A percentile compares a stretch with the other conserved stretches of the same genome.
These are phyloP conservation scores for Termitomyces sp. DNA, from an alignment of 768 basidiomycete genomes.

Conservation along the genomic window DNA sequence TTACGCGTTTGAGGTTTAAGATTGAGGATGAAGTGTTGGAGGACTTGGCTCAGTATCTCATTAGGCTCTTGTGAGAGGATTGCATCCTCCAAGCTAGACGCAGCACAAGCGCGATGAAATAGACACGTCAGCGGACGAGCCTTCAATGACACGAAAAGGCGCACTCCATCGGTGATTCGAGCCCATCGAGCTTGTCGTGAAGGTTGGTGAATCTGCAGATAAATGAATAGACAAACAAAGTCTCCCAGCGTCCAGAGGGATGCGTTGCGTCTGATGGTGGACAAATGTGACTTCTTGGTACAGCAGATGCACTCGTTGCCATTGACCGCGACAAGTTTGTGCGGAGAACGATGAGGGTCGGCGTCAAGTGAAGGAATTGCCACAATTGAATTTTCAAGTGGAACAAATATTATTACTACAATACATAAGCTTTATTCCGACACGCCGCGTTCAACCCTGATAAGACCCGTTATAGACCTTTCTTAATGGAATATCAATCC, in stretches of 20 bases:
- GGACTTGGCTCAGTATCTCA: slow-evolving; percentile 67
- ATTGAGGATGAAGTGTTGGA: slow-evolving; percentile 76
- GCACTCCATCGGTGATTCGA: slow-evolving; percentile 83
- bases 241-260: slow-evolving; percentile 85
- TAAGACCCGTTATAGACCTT: slow-evolving; percentile 12
- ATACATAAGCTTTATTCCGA: slow-evolving; percentile 28
- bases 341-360: slow-evolving; percentile 27
- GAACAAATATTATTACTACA: slow-evolving; percentile 50
- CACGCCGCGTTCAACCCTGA: slow-evolving; percentile 22
- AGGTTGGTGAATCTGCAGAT: slow-evolving; percentile 80
- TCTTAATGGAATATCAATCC: neutral
- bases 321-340: slow-evolving; percentile 29
- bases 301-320: slow-evolving; percentile 35
- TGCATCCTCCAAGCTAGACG: slow-evolving; percentile 72
- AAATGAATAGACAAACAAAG: slow-evolving; percentile 82
- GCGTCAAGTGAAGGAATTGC: slow-evolving; percentile 29
- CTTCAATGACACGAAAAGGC: slow-evolving; percentile 31
- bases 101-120: slow-evolving; percentile 26
- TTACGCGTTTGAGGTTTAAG: slow-evolving; percentile 88
- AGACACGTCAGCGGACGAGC: slow-evolving; percentile 21
- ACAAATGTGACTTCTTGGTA: slow-evolving; percentile 46
- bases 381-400: slow-evolving; percentile 36
- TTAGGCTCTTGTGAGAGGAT: slow-evolving; percentile 70
- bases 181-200: slow-evolving; percentile 70
- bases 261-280: slow-evolving; percentile 64